Evolutionary conservation across 345 rosid genomes (phyloP), one percentile per base, ranked within the genome.

Genomic region (Euphorbia lathyris): DNA sequence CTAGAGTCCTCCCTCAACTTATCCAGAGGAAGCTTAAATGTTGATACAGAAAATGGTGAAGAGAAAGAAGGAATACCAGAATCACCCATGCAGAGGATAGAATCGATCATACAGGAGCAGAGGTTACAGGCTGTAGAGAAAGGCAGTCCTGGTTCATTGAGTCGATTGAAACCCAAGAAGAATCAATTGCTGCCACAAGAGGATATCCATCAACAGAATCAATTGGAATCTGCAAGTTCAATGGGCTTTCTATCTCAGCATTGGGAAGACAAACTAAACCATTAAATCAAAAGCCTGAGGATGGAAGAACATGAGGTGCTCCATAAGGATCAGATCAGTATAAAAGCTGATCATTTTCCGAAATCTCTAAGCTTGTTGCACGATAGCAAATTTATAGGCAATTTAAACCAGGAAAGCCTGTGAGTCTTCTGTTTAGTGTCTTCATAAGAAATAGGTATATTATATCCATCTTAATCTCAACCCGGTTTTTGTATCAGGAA

Each of bases 51-150:
- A 66, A 60, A 53, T n/a, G n/a, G n/a, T 66, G 78, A 61, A 57
- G 76, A 76, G 51, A 78, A 73, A 73, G 89, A 84, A 71, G 70
- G 77, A 69, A 82, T 71, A 74, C 79, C 73, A 72, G 90, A 82
- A 69, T 66, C 84, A 57, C 97, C 97, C 8, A 87, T 81, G 93
- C 97, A 87, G 79, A 86, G 97, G 77, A 84, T 90, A 76, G 99
- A 95, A 85, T 90, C 97, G 27, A 95, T 95, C 42, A 95, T 95
- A 74, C 83, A 87, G 26, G 99, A 95, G 79, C 99, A 95, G 80
- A 85, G 87, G 76, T 80, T 95, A 80, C 99, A 95, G 75, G 84
- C 93, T 25, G 82, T 87, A 53, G 98, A 91, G 76, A 91, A n/a
- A n/a, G n/a, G n/a, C n/a, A n/a, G n/a, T n/a, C n/a, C n/a, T n/a